Evolutionary conservation across 202 grass and related monocot species (phyloP).

Genomic region (Schoenoplectus tabernaemontani): DNA sequence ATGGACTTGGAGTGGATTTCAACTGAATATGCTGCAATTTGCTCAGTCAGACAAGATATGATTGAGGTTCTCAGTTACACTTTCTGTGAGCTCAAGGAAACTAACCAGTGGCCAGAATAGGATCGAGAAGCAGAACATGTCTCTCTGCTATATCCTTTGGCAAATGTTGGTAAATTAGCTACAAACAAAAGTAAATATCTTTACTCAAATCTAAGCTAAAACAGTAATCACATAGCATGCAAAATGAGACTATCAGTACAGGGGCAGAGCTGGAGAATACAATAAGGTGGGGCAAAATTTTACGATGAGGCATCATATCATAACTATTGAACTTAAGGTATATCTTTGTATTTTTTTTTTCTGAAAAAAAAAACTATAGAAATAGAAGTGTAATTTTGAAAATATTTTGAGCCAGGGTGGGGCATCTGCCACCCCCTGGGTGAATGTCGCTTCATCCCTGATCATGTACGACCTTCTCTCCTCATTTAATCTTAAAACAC

Average conservation of each 20-base stretch:
- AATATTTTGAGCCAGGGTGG: no score
- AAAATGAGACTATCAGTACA: neutral
- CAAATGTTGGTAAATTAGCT: slow-evolving; percentile 97
- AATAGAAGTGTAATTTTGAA: no score
- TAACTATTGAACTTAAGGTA: no score
- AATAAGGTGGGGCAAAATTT: no score
- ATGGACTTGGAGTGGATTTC: neutral
- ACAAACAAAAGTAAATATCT: slow-evolving; percentile 22
- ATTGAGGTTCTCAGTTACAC: neutral
- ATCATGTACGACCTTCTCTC: neutral
- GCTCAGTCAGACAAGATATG: neutral
- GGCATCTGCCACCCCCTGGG: no score
- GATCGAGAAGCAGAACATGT: slow-evolving; percentile 82
- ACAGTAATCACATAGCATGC: neutral
- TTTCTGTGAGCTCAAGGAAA: slow-evolving; percentile 14
- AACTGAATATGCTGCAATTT: neutral
- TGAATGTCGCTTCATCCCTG: no score
- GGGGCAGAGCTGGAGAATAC: no score
- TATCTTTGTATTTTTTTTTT: no score
- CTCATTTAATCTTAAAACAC: neutral
- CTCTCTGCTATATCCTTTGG: slow-evolving; percentile 88
- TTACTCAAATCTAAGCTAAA: slow-evolving; percentile 15
- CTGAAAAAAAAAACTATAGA: no score
- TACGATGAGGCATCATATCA: no score
- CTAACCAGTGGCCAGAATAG: slow-evolving; percentile 95